Percentiles rank a stretch among this genome's conserved stretches.
Evolutionary conservation across 306 rosid species (phyloP).

Genomic region (Neltuma alba): DNA sequence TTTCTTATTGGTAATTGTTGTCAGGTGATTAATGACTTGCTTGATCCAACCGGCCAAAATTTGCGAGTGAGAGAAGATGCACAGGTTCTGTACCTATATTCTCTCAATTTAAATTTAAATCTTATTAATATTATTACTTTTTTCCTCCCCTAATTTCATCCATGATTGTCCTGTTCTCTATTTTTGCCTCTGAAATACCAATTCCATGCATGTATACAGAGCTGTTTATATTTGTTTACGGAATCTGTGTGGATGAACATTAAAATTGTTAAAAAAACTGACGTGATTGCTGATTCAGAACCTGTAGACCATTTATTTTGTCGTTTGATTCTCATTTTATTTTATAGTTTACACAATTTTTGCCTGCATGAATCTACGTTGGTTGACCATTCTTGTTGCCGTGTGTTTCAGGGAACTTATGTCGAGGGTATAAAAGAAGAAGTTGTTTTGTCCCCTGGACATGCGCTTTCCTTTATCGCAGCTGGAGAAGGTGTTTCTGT

Average conservation of each 20-base stretch:
- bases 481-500: slow-evolving; percentile 91
- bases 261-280: neutral
- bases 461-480: slow-evolving; percentile 97
- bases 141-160: too few relatives aligned
- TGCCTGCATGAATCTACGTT: neutral
- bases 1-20: slow-evolving; percentile 39
- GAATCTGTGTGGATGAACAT: slow-evolving; percentile 16
- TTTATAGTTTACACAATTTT: neutral
- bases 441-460: slow-evolving; percentile 98
- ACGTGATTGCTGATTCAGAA: neutral
- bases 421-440: slow-evolving; percentile 99
- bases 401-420: slow-evolving; percentile 83
- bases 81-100: slow-evolving; percentile 63
- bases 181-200: neutral
- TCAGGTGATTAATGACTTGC: slow-evolving; percentile 98
- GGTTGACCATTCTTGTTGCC: slow-evolving; percentile 21
- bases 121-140: neutral
- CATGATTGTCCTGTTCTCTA: slow-evolving; percentile 13
- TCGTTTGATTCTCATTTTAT: neutral
- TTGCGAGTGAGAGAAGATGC: slow-evolving; percentile 99
- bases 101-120: slow-evolving; percentile 17
- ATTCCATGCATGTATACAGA: neutral
- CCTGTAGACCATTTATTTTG: slow-evolving; percentile 9
- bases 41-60: slow-evolving; percentile 99
- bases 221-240: slow-evolving; percentile 23